Evolutionary conservation across 768 basidiomycete species (phyloP).

Genomic region (Megacollybia marginata): DNA sequence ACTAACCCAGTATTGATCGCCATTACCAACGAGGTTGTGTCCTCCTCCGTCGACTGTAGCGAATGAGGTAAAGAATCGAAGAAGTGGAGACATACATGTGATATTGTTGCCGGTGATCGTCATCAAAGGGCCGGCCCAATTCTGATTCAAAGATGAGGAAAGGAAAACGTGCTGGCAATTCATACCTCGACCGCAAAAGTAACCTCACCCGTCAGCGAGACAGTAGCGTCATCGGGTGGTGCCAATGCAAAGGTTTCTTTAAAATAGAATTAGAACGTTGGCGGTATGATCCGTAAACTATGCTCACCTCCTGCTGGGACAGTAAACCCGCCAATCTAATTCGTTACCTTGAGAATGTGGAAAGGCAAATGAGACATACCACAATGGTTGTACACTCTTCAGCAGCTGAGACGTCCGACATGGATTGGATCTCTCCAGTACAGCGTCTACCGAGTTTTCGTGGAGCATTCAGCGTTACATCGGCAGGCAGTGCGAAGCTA

Average conservation of each 20-base stretch:
- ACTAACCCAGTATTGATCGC: constrained; percentile 10
- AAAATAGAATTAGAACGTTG: neutral
- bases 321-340: constrained; percentile 11
- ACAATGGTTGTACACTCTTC: constrained; percentile 12
- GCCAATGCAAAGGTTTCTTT: constrained; percentile 5
- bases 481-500: neutral
- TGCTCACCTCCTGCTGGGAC: constrained; percentile 7
- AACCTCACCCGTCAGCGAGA: constrained; percentile 7
- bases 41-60: constrained; percentile 7
- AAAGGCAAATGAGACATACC: neutral
- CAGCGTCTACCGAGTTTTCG: constrained; percentile 12
- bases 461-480: constrained; percentile 10
- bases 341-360: neutral
- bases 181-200: constrained; percentile 5
- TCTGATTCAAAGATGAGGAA: neutral
- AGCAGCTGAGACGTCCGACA: constrained; percentile 11
- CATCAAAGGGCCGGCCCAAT: constrained; percentile 11
- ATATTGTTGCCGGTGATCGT: constrained; percentile 11
- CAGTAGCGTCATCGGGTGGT: constrained; percentile 7
- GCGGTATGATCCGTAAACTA: neutral
- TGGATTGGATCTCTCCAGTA: constrained; percentile 11
- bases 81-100: constrained; percentile 6
- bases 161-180: neutral
- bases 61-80: neutral
- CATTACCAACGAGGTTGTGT: constrained; percentile 9